Evolutionary conservation across 225 moss, liverwort and hornwort species (phyloP).

Genomic region (Straminergon stramineum): DNA sequence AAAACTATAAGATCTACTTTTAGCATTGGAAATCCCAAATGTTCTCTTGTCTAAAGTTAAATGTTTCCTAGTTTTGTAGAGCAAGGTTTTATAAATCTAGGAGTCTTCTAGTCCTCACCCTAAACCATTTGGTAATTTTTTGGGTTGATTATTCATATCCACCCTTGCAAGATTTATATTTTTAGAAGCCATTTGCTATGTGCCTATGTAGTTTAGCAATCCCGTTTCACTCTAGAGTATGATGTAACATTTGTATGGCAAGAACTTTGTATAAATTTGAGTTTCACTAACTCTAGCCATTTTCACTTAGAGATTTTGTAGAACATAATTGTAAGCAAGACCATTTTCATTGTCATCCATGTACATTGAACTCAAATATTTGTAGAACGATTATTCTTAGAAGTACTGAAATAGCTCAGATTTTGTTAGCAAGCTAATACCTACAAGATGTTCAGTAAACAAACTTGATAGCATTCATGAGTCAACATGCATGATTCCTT

Average conservation of each 20-base stretch:
- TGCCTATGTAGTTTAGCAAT: too few relatives aligned
- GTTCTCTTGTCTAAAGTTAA: background rate
- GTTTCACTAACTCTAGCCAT: background rate
- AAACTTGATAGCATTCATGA: too few relatives aligned
- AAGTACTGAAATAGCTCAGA: too few relatives aligned
- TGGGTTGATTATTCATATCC: background rate
- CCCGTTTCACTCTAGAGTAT: too few relatives aligned
- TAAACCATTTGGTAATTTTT: background rate
- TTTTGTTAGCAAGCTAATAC: too few relatives aligned
- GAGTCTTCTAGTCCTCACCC: accelerated
- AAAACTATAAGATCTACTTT: too few relatives aligned
- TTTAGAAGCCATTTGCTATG: background rate
- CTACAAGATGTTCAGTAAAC: too few relatives aligned
- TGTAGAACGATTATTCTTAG: accelerated
- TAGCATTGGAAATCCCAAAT: too few relatives aligned
- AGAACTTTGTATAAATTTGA: background rate
- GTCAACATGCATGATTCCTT: too few relatives aligned
- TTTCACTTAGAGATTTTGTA: background rate
- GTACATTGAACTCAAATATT: background rate
- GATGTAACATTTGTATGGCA: background rate
- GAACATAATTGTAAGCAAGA: background rate
- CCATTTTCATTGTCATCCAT: background rate
- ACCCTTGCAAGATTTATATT: background rate
- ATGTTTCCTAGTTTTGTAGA: too few relatives aligned
- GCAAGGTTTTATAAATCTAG: background rate